phyloP scores from a whole-genome alignment of 192 early-diverging fungal species.

The Oehlia diaphana region DNA sequence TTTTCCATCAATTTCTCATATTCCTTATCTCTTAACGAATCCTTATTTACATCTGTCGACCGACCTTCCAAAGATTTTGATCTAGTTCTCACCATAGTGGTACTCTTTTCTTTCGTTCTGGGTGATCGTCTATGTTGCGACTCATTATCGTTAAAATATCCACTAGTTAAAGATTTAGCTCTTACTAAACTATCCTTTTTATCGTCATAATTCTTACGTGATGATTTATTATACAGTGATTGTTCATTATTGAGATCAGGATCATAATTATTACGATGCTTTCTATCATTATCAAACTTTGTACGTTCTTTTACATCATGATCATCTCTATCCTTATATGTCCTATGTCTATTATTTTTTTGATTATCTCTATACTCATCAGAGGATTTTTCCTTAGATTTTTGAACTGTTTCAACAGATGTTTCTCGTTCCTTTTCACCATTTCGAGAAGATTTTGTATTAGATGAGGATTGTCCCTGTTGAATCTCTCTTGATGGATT shows the following conservation, averaged over 20 bases:
- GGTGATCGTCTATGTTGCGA: background rate
- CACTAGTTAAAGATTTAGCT: background rate
- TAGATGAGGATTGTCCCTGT: background rate
- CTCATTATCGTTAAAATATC: background rate
- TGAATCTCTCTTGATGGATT: background rate
- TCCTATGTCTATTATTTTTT: background rate
- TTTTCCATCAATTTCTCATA: background rate
- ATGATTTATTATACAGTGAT: background rate
- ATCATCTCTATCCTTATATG: slow-evolving; percentile 26
- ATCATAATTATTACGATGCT: background rate
- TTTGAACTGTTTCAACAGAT: background rate
- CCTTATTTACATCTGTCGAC: background rate
- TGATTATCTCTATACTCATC: background rate
- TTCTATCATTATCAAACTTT: background rate
- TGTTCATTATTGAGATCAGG: background rate
- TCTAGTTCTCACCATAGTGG: background rate
- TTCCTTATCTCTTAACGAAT: background rate
- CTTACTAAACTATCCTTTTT: background rate
- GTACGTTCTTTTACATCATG: slow-evolving; percentile 24
- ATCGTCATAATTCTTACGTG: background rate
- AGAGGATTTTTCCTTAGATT: background rate
- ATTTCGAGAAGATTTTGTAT: background rate
- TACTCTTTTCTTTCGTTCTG: background rate
- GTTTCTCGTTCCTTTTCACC: background rate
- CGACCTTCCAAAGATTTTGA: background rate